Evolutionary conservation across 768 basidiomycete species (phyloP).

Genomic region (Boletus rex-veris): DNA sequence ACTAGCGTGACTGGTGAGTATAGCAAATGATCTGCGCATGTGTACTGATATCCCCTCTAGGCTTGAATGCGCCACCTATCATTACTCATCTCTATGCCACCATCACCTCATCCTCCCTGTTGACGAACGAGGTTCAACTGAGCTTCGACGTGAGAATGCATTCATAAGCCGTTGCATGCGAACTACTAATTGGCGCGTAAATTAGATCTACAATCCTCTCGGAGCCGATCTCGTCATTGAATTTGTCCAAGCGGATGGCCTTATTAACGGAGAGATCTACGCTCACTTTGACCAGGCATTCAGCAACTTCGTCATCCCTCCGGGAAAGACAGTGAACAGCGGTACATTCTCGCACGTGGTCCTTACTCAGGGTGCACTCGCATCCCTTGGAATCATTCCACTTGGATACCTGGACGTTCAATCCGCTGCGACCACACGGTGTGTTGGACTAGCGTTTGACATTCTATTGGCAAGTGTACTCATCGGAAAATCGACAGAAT

Average conservation of each 20-base stretch:
- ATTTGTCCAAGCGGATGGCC: constrained; percentile 54
- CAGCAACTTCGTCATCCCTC: constrained; percentile 51
- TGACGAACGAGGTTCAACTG: constrained; percentile 48
- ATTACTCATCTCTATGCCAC: constrained; percentile 54
- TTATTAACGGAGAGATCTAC: constrained; percentile 49
- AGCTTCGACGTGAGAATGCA: constrained; percentile 51
- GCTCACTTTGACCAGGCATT: constrained; percentile 59
- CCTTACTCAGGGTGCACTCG: constrained; percentile 55
- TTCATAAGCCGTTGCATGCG: neutral
- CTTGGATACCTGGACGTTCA: constrained; percentile 51
- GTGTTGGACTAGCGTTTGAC: constrained; percentile 6
- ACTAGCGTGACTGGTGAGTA: constrained; percentile 47
- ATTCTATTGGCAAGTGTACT: neutral
- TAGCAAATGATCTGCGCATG: neutral
- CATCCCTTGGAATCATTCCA: constrained; percentile 56
- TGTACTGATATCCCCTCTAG: constrained; percentile 15
- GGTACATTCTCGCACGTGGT: constrained; percentile 56
- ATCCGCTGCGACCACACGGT: constrained; percentile 43
- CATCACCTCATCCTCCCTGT: constrained; percentile 48
- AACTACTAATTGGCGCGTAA: neutral
- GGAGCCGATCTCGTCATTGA: constrained; percentile 55
- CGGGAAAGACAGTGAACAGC: constrained; percentile 58
- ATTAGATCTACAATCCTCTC: constrained; percentile 52
- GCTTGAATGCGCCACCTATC: constrained; percentile 51
- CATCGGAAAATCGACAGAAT: constrained; percentile 27